These are phyloP conservation scores for Mucor circinelloides DNA, from an alignment of 371 early-diverging fungal genomes.

Conservation along the genomic window DNA sequence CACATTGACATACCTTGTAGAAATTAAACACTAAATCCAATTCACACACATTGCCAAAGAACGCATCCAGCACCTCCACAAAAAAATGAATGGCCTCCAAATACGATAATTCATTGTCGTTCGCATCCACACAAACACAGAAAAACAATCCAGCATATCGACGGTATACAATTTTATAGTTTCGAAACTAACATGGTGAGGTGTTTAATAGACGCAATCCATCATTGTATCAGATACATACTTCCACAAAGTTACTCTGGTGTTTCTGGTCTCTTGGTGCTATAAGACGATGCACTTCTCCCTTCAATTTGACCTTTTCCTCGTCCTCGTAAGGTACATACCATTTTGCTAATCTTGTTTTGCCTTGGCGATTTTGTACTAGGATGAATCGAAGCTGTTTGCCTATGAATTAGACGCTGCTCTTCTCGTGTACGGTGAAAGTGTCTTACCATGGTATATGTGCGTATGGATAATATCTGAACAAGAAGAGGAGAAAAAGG, in stretches of 20 bases:
- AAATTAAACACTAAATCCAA: constrained; percentile 97
- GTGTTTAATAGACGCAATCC: not conserved
- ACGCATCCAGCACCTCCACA: constrained; percentile 96
- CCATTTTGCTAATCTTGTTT: constrained; percentile 96
- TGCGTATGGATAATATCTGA: not conserved
- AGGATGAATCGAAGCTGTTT: constrained; percentile 92
- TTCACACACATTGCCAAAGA: constrained; percentile 98
- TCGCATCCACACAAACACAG: constrained; percentile 96
- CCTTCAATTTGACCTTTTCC: constrained; percentile 92
- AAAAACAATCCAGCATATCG: constrained; percentile 97
- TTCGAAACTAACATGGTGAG: constrained; percentile 65
- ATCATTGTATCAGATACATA: constrained; percentile 25
- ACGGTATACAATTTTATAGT: constrained; percentile 95
- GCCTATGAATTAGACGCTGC: not conserved
- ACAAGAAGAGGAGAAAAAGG: not conserved
- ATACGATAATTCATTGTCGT: constrained; percentile 94
- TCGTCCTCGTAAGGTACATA: constrained; percentile 93
- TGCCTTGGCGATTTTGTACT: constrained; percentile 97
- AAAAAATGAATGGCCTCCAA: constrained; percentile 97
- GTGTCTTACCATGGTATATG: not conserved
- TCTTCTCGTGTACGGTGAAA: not conserved
- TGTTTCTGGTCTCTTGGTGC: constrained; percentile 96
- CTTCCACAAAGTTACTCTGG: constrained; percentile 97
- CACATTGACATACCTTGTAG: constrained; percentile 72
- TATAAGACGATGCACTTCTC: constrained; percentile 92